Conservation (phyloP, 768 basidiomycete genomes). For the Tylopilus subfusipes region DNA sequence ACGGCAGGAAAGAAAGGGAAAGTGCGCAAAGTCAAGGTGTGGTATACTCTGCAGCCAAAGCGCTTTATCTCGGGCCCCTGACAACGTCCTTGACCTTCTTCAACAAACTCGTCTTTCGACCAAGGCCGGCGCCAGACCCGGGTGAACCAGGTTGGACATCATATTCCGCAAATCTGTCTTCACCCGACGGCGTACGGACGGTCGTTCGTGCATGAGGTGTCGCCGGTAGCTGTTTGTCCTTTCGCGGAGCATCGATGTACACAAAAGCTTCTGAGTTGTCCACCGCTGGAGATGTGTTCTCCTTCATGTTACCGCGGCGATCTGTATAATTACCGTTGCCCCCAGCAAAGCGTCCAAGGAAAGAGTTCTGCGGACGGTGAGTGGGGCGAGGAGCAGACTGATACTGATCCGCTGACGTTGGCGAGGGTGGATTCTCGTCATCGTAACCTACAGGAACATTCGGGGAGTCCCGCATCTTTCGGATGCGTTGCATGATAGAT, state of each 20-base stretch:
- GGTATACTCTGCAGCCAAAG: conserved; percentile 3
- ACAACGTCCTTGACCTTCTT: conserved; percentile 77
- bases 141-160: conserved; percentile 40
- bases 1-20: conserved; percentile 6
- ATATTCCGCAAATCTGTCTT: conserved; percentile 46
- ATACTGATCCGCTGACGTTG: conserved; percentile 36
- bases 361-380: conserved; percentile 70
- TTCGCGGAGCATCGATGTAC: conserved; percentile 51
- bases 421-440: conserved; percentile 42
- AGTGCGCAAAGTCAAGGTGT: conserved; percentile 4
- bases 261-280: conserved; percentile 56
- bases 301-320: conserved; percentile 36
- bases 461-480: conserved; percentile 83
- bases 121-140: conserved; percentile 44
- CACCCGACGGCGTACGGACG: conserved; percentile 26
- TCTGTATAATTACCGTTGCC: conserved; percentile 27
- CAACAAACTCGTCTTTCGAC: conserved; percentile 73
- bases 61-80: conserved; percentile 45
- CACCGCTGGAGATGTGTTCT: conserved; percentile 30
- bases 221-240: conserved; percentile 54
- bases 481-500: conserved; percentile 84
- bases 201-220: conserved; percentile 34
- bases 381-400: conserved; percentile 46
- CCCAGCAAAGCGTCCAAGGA: conserved; percentile 67
- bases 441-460: conserved; percentile 68